These are phyloP conservation scores for Fusarium algeriense DNA, from an alignment of 2,329 filamentous ascomycete species.

Conservation along the genomic window DNA sequence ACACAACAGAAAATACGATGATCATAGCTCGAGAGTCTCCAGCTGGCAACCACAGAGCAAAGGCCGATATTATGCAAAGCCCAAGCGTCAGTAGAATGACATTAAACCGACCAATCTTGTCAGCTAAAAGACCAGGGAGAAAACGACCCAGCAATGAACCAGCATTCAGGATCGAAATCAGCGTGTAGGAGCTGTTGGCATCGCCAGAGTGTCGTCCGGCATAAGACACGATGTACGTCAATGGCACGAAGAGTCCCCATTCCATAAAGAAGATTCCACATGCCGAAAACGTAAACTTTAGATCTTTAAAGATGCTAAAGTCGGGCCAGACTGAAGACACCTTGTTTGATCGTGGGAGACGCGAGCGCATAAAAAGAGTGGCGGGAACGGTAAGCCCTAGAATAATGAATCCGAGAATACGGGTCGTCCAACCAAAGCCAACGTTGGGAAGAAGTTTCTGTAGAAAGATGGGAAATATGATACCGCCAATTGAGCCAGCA, in stretches of 20 bases:
- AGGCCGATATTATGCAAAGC: constrained; percentile 65
- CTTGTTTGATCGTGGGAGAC: constrained; percentile 62
- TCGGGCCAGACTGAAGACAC: constrained; percentile 65
- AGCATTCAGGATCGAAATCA: constrained; percentile 85
- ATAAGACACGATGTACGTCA: constrained; percentile 82
- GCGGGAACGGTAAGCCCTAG: constrained; percentile 61
- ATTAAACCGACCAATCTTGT: constrained; percentile 84
- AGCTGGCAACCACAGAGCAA: constrained; percentile 78
- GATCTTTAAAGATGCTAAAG: constrained; percentile 70
- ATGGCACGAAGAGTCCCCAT: constrained; percentile 77
- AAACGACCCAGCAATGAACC: constrained; percentile 82
- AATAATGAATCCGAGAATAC: constrained; percentile 64
- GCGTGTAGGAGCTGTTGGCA: constrained; percentile 66
- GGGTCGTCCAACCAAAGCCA: constrained; percentile 63
- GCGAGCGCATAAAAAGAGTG: constrained; percentile 63
- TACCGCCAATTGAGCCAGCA: constrained; percentile 77
- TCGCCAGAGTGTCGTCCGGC: constrained; percentile 59
- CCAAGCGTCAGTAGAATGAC: constrained; percentile 77
- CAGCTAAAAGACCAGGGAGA: constrained; percentile 80
- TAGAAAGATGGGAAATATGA: constrained; percentile 68
- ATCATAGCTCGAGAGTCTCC: constrained; percentile 67
- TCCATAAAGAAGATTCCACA: constrained; percentile 77
- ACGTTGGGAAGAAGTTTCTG: constrained; percentile 60
- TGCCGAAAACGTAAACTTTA: constrained; percentile 70
- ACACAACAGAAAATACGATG: constrained; percentile 76